Percentiles rank a stretch among this genome's conserved stretches.
Conservation (phyloP, 495 filamentous ascomycete species). For the Xanthoparmelia taractica region DNA sequence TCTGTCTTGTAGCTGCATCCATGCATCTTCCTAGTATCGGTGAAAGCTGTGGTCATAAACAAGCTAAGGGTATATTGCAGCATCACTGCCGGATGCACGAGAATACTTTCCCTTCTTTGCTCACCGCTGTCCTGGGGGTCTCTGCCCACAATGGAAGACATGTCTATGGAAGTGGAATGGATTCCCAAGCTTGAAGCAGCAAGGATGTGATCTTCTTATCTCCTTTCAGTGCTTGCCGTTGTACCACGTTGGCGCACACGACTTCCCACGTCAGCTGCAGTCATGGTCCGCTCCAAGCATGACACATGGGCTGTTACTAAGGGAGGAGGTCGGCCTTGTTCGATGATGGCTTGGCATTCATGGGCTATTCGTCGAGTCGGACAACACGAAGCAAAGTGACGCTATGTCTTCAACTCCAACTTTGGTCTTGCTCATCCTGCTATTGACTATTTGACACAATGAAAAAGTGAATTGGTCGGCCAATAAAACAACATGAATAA, state of each 20-base stretch:
- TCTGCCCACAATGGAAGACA: neutral
- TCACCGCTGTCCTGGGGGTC: neutral
- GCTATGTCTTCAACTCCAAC: neutral
- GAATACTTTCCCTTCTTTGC: neutral
- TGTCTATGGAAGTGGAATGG: neutral
- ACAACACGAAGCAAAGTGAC: neutral
- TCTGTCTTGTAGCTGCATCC: neutral
- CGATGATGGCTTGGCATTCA: neutral
- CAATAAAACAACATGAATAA: too few relatives aligned
- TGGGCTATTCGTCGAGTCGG: neutral
- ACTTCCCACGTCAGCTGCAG: neutral
- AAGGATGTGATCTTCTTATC: neutral
- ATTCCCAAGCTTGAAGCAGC: neutral
- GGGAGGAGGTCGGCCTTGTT: neutral
- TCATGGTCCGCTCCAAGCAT: neutral
- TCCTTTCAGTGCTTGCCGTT: neutral
- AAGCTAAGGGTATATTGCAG: neutral
- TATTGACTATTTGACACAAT: too few relatives aligned
- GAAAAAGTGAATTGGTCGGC: neutral
- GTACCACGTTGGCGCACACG: neutral
- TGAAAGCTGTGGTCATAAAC: neutral
- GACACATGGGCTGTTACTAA: neutral
- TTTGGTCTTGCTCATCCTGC: too few relatives aligned
- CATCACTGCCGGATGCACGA: neutral
- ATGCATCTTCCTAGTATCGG: neutral